These are phyloP conservation scores for Botrytis byssoidea DNA, from an alignment of 2,329 filamentous ascomycete genomes.

Conservation along the genomic window DNA sequence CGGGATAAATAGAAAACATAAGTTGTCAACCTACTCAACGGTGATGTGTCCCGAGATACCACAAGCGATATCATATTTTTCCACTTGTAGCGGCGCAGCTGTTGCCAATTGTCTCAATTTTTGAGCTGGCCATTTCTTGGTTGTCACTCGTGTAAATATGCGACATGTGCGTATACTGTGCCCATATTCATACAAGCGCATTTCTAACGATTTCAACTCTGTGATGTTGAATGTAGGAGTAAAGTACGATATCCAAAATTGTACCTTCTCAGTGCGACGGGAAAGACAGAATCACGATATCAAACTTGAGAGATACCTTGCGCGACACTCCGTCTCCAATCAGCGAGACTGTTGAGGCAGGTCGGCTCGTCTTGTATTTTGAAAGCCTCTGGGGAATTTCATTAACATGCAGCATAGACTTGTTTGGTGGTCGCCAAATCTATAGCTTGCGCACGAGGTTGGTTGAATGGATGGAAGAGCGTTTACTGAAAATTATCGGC, in stretches of 20 bases:
- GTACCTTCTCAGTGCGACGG: neutral
- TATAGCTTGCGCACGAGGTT: neutral
- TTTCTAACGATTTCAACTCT: neutral
- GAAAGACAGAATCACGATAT: neutral
- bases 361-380: neutral
- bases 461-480: neutral
- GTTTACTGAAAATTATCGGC: neutral
- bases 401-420: neutral
- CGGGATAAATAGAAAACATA: constrained; percentile 8
- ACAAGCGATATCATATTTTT: constrained; percentile 30
- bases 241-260: neutral
- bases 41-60: constrained; percentile 34
- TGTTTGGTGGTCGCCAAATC: neutral
- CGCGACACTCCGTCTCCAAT: neutral
- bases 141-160: neutral
- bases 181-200: neutral
- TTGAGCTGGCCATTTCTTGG: neutral
- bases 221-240: neutral
- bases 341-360: neutral
- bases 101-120: constrained; percentile 9
- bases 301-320: neutral
- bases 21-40: constrained; percentile 32
- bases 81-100: constrained; percentile 21
- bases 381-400: neutral
- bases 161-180: neutral